Conservation (phyloP, 352 stramenopile genomes). For the Thalassiosira ordinaria region DNA sequence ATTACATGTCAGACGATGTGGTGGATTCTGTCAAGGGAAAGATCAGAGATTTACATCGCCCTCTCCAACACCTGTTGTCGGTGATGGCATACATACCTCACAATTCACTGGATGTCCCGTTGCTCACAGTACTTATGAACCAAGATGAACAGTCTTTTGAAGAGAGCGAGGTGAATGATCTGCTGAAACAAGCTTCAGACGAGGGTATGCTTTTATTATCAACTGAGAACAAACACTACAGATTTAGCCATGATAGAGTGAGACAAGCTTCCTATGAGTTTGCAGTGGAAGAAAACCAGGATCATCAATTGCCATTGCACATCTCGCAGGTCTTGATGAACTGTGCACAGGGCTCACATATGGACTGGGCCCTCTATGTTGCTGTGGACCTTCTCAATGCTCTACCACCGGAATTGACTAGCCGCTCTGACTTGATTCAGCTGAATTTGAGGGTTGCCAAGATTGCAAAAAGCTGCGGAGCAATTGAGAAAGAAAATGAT, state of each 20-base stretch:
- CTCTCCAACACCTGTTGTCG: background rate
- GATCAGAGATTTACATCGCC: conserved; percentile 5
- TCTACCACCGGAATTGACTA: conserved; percentile 18
- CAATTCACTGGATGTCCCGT: background rate
- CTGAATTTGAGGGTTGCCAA: conserved; percentile 33
- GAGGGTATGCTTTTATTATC: conserved; percentile 10
- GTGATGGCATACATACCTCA: conserved; percentile 27
- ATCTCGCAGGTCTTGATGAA: conserved; percentile 21
- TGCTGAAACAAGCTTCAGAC: conserved; percentile 13
- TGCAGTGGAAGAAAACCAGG: background rate
- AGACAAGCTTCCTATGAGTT: background rate
- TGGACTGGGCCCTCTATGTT: conserved; percentile 37
- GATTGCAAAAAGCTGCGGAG: conserved; percentile 20
- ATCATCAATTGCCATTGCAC: conserved; percentile 20
- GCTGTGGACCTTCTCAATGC: conserved; percentile 35
- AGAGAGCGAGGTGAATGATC: background rate
- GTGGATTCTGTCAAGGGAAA: conserved; percentile 12
- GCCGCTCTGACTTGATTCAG: background rate
- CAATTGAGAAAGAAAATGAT: conserved; percentile 29
- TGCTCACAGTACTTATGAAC: background rate
- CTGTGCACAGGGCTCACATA: background rate
- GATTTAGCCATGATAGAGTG: conserved; percentile 7
- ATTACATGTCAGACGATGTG: conserved; percentile 17
- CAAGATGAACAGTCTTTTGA: background rate
- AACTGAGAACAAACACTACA: conserved; percentile 1